Evolutionary conservation across 2,329 filamentous ascomycete species (phyloP).

Genomic region (Peltaster fructicola): DNA sequence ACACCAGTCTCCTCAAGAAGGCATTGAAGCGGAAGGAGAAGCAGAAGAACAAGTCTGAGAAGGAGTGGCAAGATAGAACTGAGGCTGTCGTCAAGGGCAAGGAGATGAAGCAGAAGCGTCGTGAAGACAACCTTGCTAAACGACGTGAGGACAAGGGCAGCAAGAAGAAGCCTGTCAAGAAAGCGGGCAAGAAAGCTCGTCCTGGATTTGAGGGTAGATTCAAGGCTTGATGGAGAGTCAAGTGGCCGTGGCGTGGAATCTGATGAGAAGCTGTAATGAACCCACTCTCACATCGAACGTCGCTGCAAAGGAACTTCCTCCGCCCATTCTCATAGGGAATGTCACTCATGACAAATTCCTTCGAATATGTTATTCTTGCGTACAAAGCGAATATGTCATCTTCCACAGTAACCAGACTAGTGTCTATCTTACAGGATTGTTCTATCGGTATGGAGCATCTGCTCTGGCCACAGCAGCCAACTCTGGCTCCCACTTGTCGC

Average conservation of each 20-base stretch:
- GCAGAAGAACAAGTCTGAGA: slow-evolving; percentile 77
- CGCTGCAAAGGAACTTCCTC: too few relatives aligned
- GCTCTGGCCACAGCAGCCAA: slow-evolving; percentile 80
- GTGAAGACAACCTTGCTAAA: slow-evolving; percentile 42
- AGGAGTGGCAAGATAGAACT: slow-evolving; percentile 48
- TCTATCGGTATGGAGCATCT: slow-evolving; percentile 54
- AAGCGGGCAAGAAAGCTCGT: slow-evolving; percentile 35
- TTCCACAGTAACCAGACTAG: too few relatives aligned
- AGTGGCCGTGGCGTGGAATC: too few relatives aligned
- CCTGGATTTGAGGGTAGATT: slow-evolving; percentile 51
- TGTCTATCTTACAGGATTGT: too few relatives aligned
- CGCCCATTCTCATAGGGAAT: too few relatives aligned
- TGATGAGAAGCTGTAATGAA: too few relatives aligned
- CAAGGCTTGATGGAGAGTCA: slow-evolving; percentile 24
- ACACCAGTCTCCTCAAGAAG: slow-evolving; percentile 78
- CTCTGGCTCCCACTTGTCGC: slow-evolving; percentile 76
- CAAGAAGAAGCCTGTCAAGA: slow-evolving; percentile 37
- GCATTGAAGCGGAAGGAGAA: slow-evolving; percentile 85
- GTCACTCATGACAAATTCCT: too few relatives aligned
- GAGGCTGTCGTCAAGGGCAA: slow-evolving; percentile 29
- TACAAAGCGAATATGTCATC: too few relatives aligned
- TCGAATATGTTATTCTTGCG: too few relatives aligned
- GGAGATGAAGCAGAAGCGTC: slow-evolving; percentile 32
- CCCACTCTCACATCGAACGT: too few relatives aligned
- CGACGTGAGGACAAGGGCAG: slow-evolving; percentile 66